These are phyloP conservation scores for Lojkania enalia DNA, from an alignment of 2,329 filamentous ascomycete genomes.

Conservation along the genomic window DNA sequence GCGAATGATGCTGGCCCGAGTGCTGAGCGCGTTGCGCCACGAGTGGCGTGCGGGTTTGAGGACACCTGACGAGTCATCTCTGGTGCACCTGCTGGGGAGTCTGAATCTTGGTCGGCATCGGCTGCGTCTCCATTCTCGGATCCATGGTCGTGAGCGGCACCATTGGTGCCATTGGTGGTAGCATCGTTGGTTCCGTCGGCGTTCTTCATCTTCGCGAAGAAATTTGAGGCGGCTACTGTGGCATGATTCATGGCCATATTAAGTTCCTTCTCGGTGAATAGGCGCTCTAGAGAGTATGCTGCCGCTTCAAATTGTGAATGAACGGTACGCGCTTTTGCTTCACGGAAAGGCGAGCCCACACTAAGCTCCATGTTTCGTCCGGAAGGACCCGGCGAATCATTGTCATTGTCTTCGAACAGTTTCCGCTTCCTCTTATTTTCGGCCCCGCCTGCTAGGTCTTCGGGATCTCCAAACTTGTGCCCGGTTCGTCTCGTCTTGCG, in stretches of 20 bases:
- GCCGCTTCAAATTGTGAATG: constrained; percentile 62
- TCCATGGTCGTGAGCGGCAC: constrained; percentile 31
- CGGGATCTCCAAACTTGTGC: constrained; percentile 56
- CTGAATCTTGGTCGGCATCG: constrained; percentile 42
- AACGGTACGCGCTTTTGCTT: constrained; percentile 56
- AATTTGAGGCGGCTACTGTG: constrained; percentile 60
- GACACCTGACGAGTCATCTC: constrained; percentile 66
- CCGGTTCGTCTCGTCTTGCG: constrained; percentile 66
- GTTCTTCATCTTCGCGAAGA: constrained; percentile 59
- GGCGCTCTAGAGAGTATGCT: constrained; percentile 63
- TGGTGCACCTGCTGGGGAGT: constrained; percentile 48
- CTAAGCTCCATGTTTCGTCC: constrained; percentile 52
- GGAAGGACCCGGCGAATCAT: constrained; percentile 60
- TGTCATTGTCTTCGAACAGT: constrained; percentile 58
- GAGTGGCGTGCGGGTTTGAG: constrained; percentile 59
- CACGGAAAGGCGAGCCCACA: constrained; percentile 54
- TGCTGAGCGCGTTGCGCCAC: constrained; percentile 57
- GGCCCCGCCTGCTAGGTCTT: constrained; percentile 52
- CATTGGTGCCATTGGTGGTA: constrained; percentile 35
- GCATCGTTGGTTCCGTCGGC: constrained; percentile 33
- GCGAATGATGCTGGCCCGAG: constrained; percentile 58
- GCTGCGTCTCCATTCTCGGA: constrained; percentile 44
- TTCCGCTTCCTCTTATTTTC: constrained; percentile 63
- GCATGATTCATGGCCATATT: constrained; percentile 64
- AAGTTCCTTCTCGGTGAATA: constrained; percentile 70